A percentile compares a stretch with the other conserved stretches of the same genome.
phyloP scores from a whole-genome alignment of 257 asterid genomes.

The Rhazya stricta region DNA sequence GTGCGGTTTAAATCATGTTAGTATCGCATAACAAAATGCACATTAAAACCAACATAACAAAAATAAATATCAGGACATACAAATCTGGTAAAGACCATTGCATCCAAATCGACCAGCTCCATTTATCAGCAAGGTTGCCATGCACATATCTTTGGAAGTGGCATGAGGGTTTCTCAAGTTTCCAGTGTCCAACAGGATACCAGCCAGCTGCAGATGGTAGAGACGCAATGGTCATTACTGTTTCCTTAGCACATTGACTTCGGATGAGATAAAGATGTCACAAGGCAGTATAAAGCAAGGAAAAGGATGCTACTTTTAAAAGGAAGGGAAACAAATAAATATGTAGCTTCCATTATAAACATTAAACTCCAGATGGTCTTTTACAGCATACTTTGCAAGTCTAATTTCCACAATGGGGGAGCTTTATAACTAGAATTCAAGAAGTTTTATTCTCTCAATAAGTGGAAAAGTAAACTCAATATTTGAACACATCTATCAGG shows the following conservation, averaged over 20 bases:
- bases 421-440: not conserved
- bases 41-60: constrained; percentile 11
- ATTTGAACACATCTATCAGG: not conserved
- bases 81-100: constrained; percentile 64
- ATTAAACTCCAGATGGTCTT: not conserved
- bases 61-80: constrained; percentile 31
- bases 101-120: constrained; percentile 90
- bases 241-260: not conserved
- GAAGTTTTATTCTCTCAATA: not conserved
- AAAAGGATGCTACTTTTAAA: not conserved
- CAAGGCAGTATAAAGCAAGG: not conserved
- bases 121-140: constrained; percentile 67
- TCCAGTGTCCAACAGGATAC: constrained; percentile 76
- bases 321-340: not conserved
- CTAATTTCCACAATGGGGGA: not conserved
- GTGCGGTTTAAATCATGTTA: not conserved
- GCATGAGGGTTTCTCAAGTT: constrained; percentile 47
- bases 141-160: constrained; percentile 69
- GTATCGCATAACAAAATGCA: not conserved
- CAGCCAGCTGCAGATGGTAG: constrained; percentile 53
- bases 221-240: not conserved
- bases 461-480: not conserved
- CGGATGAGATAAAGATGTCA: not conserved
- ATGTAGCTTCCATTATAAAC: not conserved
- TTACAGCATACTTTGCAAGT: not conserved